Evolutionary conservation across 495 filamentous ascomycete species (phyloP).

Genomic region (Penicillium parvum): DNA sequence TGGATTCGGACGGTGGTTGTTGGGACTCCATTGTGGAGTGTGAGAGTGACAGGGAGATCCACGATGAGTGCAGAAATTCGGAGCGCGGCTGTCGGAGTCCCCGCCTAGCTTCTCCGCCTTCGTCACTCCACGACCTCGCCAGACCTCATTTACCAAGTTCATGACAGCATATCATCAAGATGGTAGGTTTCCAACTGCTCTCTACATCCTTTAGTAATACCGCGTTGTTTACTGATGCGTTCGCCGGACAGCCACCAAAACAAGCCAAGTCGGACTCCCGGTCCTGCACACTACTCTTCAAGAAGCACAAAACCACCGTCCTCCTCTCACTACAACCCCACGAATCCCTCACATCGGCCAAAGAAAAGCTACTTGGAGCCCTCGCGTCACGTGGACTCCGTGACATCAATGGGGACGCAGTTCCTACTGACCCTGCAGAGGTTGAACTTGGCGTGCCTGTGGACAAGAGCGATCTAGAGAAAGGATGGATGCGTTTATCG

Average conservation of each 20-base stretch:
- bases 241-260: constrained; percentile 13
- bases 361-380: constrained; percentile 58
- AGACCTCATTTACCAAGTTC: not conserved
- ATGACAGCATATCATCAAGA: not conserved
- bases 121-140: constrained; percentile 7
- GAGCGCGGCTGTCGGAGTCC: constrained; percentile 3
- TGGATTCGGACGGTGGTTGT: constrained; percentile 8
- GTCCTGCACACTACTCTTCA: constrained; percentile 68
- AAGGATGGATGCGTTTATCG: constrained; percentile 52
- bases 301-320: constrained; percentile 72
- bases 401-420: constrained; percentile 40
- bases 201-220: not conserved
- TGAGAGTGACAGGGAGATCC: not conserved
- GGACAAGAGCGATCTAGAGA: constrained; percentile 51
- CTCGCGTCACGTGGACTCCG: constrained; percentile 38
- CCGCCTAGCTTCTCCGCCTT: constrained; percentile 19
- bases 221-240: not conserved
- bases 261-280: constrained; percentile 31
- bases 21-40: constrained; percentile 27
- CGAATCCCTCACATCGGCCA: constrained; percentile 56
- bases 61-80: not conserved
- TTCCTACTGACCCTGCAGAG: constrained; percentile 46
- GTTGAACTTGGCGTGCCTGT: constrained; percentile 52
- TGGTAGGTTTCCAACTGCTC: constrained; percentile 10
- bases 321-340: constrained; percentile 63